These are phyloP conservation scores for Arxiozyma slooffiae DNA, from an alignment of 1,139 yeast genomes.

Conservation along the genomic window DNA sequence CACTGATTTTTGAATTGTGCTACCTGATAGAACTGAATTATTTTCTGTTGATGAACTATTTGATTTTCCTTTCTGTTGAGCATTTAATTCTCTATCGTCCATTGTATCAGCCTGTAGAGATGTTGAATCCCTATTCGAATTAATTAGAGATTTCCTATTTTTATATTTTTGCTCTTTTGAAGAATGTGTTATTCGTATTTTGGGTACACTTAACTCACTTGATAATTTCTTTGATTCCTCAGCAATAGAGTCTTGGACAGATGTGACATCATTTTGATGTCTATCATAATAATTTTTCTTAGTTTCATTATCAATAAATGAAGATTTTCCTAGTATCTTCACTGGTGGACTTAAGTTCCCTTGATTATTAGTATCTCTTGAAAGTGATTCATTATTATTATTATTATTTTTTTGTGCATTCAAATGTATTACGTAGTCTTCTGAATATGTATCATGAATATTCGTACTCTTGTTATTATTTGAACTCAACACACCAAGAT, in stretches of 20 bases:
- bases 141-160: constrained; percentile 27
- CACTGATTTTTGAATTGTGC: constrained; percentile 1
- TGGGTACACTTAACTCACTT: constrained; percentile 3
- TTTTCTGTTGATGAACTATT: background rate
- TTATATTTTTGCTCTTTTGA: constrained; percentile 4
- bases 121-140: constrained; percentile 25
- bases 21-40: background rate
- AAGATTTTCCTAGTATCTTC: constrained; percentile 6
- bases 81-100: background rate
- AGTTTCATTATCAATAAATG: background rate
- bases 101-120: constrained; percentile 8
- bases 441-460: constrained; percentile 7
- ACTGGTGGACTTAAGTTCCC: constrained; percentile 1
- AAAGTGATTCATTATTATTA: background rate
- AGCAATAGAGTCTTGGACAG: background rate
- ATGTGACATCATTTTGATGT: background rate
- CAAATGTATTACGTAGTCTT: constrained; percentile 18
- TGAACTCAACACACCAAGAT: background rate
- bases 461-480: background rate
- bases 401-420: constrained; percentile 13
- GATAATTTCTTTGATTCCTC: background rate
- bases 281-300: background rate
- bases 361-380: background rate
- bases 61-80: background rate
- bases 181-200: background rate